Evolutionary conservation across 345 rosid genomes (phyloP).

Genomic region (Murraya paniculata): DNA sequence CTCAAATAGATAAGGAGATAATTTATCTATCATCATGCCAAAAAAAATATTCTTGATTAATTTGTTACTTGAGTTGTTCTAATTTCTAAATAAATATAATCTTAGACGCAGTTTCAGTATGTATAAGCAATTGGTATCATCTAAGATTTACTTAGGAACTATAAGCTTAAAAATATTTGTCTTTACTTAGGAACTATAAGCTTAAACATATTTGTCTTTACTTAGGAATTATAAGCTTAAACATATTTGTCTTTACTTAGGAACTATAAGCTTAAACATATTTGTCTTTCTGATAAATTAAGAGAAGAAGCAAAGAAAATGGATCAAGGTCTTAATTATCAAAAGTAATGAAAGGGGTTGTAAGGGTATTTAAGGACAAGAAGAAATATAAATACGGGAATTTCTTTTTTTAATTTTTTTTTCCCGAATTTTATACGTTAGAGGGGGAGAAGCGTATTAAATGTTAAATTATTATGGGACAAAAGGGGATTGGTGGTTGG

Average conservation of each 20-base stretch:
- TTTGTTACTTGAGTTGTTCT: too few relatives aligned
- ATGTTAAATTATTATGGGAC: slow-evolving; percentile 1
- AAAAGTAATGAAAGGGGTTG: background rate
- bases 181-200: too few relatives aligned
- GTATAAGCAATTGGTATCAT: too few relatives aligned
- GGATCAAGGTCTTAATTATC: too few relatives aligned
- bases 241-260: too few relatives aligned
- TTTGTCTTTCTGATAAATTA: background rate
- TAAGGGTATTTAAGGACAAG: background rate
- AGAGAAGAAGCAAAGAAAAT: too few relatives aligned
- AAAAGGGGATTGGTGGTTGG: slow-evolving; percentile 37
- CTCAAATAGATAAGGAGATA: background rate
- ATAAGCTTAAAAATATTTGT: background rate
- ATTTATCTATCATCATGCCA: background rate
- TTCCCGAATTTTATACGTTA: background rate
- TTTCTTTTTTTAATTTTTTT: background rate
- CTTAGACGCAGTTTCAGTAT: too few relatives aligned
- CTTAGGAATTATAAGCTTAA: background rate
- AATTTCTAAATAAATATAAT: too few relatives aligned
- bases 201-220: background rate
- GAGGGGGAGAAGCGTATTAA: background rate
- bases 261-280: background rate
- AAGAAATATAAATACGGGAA: background rate
- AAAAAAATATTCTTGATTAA: too few relatives aligned
- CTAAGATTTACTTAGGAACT: background rate